Percentiles rank a stretch among this genome's conserved stretches.
Conservation (phyloP, 1,284 basidiomycete species). For the Ganoderma leucocontextum region DNA sequence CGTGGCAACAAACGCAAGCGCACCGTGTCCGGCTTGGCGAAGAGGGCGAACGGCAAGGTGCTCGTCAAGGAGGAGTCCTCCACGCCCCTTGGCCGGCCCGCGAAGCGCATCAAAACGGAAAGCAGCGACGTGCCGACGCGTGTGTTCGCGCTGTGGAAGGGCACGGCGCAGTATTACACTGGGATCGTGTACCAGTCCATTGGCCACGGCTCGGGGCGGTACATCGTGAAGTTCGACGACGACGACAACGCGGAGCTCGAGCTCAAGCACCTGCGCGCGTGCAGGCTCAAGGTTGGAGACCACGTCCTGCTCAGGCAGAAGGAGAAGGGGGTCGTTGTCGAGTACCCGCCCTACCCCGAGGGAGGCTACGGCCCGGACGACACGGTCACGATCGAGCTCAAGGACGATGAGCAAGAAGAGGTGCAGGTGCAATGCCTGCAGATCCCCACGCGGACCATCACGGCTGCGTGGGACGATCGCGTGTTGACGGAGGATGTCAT, state of each 20-base stretch:
- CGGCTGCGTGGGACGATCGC: constrained; percentile 62
- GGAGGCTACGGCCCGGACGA: constrained; percentile 44
- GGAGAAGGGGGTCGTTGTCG: constrained; percentile 35
- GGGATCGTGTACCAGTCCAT: constrained; percentile 57
- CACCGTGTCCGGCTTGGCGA: constrained; percentile 35
- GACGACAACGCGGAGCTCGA: constrained; percentile 52
- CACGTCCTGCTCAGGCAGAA: constrained; percentile 53
- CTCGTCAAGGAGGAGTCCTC: constrained; percentile 41
- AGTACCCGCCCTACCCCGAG: constrained; percentile 8
- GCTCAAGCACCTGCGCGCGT: constrained; percentile 62
- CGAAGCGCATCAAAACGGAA: constrained; percentile 39
- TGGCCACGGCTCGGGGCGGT: constrained; percentile 34
- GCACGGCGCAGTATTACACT: constrained; percentile 66
- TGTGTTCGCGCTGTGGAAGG: constrained; percentile 74
- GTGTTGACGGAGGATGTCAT: constrained; percentile 50
- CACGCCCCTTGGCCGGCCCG: constrained; percentile 41
- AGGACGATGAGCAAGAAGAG: constrained; percentile 47
- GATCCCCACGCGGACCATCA: constrained; percentile 57
- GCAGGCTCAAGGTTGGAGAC: constrained; percentile 61
- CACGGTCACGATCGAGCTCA: constrained; percentile 46
- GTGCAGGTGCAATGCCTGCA: constrained; percentile 48
- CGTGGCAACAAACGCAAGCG: constrained; percentile 60
- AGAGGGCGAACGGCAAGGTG: constrained; percentile 32
- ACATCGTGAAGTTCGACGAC: constrained; percentile 70
- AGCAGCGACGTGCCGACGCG: constrained; percentile 48